A percentile compares a stretch with the other conserved stretches of the same genome.
These are phyloP conservation scores for Fusarium nelsonii DNA, from an alignment of 2,329 filamentous ascomycete genomes.

Conservation along the genomic window DNA sequence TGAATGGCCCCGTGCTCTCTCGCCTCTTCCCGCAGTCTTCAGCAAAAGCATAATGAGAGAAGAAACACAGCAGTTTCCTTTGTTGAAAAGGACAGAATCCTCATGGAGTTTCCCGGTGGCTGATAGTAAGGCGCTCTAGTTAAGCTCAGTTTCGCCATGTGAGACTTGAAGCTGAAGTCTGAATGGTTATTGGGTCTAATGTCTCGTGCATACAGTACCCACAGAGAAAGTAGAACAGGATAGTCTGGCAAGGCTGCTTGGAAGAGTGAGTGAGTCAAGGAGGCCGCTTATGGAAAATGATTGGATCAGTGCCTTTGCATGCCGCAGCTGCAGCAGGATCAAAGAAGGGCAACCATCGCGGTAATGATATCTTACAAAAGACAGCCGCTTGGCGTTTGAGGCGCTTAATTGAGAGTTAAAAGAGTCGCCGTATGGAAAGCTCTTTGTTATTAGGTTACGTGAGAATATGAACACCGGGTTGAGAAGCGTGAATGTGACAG, in stretches of 20 bases:
- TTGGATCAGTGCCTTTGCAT: slow-evolving; percentile 5
- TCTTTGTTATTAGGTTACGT: background rate
- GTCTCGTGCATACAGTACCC: slow-evolving; percentile 11
- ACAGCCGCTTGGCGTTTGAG: slow-evolving; percentile 9
- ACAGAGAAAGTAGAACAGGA: background rate
- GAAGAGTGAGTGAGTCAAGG: slow-evolving; percentile 1
- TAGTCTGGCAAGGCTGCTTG: background rate
- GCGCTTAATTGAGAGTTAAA: background rate
- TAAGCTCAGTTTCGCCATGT: slow-evolving; percentile 3
- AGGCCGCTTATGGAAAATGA: slow-evolving; percentile 8
- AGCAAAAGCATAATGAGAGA: background rate
- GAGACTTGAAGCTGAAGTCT: slow-evolving; percentile 19
- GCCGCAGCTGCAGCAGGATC: slow-evolving; percentile 8
- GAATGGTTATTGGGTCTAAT: background rate
- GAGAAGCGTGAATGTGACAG: slow-evolving; percentile 7
- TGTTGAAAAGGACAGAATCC: background rate
- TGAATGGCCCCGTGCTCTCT: slow-evolving; percentile 5
- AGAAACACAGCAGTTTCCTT: background rate
- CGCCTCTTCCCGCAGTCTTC: background rate
- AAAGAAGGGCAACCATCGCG: slow-evolving; percentile 8
- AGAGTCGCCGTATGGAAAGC: background rate
- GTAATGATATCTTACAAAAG: background rate
- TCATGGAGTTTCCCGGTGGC: slow-evolving; percentile 20
- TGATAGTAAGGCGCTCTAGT: slow-evolving; percentile 18
- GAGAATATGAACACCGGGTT: slow-evolving; percentile 3